Percentiles rank a stretch among this genome's conserved stretches.
Evolutionary conservation across 2,329 filamentous ascomycete species (phyloP).

Genomic region (Myrmaecium sp.): DNA sequence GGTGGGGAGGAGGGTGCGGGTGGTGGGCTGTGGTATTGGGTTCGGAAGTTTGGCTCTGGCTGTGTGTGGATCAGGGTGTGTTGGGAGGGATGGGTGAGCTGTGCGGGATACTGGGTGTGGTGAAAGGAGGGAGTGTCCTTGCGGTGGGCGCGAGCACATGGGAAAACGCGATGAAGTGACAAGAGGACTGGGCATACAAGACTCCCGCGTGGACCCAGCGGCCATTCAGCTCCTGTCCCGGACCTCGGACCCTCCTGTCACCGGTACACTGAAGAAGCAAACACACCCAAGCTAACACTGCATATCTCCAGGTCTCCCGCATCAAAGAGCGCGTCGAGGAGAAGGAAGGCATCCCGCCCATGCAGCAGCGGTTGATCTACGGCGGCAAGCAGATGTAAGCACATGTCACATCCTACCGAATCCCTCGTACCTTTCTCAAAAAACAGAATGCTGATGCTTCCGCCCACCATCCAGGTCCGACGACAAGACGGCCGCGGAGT

Average conservation of each 20-base stretch:
- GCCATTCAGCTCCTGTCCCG: neutral
- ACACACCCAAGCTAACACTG: neutral
- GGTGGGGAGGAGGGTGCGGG: no score
- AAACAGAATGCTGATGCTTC: slow-evolving; percentile 3
- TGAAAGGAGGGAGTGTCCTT: no score
- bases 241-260: neutral
- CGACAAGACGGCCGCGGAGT: slow-evolving; percentile 83
- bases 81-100: no score
- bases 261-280: neutral
- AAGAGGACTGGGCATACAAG: no score
- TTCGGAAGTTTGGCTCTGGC: no score
- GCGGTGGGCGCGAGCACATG: no score
- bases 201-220: neutral
- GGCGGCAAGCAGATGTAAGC: slow-evolving; percentile 91
- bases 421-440: neutral
- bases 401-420: neutral
- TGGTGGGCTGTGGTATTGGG: neutral
- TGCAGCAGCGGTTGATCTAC: slow-evolving; percentile 90
- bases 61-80: no score
- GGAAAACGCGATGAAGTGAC: no score
- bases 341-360: slow-evolving; percentile 94
- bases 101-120: no score
- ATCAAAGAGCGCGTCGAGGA: slow-evolving; percentile 99
- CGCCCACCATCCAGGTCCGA: slow-evolving; percentile 54
- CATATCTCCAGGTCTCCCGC: slow-evolving; percentile 62